Conservation (phyloP, 805 yeast species). For the Diddensiella caesifluorescens region DNA sequence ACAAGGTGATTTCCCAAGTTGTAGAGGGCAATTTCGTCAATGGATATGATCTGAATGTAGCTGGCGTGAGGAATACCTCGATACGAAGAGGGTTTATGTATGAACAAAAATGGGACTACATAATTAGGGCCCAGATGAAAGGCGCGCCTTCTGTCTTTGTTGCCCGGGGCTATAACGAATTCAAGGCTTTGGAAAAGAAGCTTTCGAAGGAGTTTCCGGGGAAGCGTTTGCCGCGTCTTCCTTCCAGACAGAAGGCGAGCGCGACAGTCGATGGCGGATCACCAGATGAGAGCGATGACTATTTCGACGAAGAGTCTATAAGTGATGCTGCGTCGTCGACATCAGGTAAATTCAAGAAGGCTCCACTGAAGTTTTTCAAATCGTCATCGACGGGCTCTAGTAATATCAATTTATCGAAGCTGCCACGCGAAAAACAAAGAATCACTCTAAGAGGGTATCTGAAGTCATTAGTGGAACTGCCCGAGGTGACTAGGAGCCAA, state of each 20-base stretch:
- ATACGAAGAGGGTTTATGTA: conserved; percentile 30
- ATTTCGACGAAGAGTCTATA: conserved; percentile 1
- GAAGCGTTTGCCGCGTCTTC: conserved; percentile 53
- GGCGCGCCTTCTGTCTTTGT: conserved; percentile 41
- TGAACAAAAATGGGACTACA: conserved; percentile 30
- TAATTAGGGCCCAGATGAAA: conserved; percentile 26
- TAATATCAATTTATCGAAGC: conserved; percentile 19
- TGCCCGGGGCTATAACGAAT: conserved; percentile 62
- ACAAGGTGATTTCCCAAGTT: conserved; percentile 18
- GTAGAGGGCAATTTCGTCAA: conserved; percentile 37
- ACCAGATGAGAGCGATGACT: conserved; percentile 22
- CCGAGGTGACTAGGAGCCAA: conserved; percentile 50
- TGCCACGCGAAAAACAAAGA: conserved; percentile 72
- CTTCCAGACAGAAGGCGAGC: conserved; percentile 44
- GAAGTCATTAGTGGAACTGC: conserved; percentile 44
- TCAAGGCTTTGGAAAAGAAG: conserved; percentile 49
- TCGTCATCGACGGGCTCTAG: not conserved
- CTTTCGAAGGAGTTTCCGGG: conserved; percentile 61
- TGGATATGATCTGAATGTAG: conserved; percentile 59
- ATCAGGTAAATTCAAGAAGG: conserved; percentile 6
- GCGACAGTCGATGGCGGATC: conserved; percentile 24
- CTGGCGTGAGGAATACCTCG: conserved; percentile 48
- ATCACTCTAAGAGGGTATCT: conserved; percentile 73
- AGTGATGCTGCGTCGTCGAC: conserved; percentile 16
- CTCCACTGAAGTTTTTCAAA: not conserved